These are phyloP conservation scores for Graphilbum fragrans DNA, from an alignment of 2,329 filamentous ascomycete species.

Conservation along the genomic window DNA sequence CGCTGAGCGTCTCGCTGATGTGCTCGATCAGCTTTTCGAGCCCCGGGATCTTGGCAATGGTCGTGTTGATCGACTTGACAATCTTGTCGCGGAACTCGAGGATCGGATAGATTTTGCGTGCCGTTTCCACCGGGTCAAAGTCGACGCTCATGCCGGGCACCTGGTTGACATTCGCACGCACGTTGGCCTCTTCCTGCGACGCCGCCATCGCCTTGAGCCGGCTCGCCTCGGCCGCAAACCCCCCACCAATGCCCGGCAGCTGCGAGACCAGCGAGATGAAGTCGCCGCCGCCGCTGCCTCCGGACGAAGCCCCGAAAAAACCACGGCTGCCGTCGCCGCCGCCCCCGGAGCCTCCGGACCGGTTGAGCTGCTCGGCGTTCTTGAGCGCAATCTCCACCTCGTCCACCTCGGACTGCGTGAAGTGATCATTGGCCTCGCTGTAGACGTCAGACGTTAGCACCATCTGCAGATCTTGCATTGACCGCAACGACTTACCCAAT, in stretches of 20 bases:
- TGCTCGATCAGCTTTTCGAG: slow-evolving; percentile 84
- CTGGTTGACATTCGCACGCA: slow-evolving; percentile 35
- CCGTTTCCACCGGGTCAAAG: slow-evolving; percentile 68
- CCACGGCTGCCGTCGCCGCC: slow-evolving; percentile 18
- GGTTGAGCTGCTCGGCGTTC: slow-evolving; percentile 45
- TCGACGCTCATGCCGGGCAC: slow-evolving; percentile 63
- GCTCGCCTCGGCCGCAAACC: slow-evolving; percentile 54
- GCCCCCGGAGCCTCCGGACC: too few relatives aligned
- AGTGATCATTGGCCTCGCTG: slow-evolving; percentile 65
- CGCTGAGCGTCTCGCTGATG: slow-evolving; percentile 82
- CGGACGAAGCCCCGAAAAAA: slow-evolving; percentile 22
- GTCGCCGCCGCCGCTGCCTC: slow-evolving; percentile 28
- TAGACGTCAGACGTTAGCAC: background rate
- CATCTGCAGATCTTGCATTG: background rate
- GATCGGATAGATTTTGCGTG: slow-evolving; percentile 84
- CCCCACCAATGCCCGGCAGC: slow-evolving; percentile 57
- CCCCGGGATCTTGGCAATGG: slow-evolving; percentile 85
- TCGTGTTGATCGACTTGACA: slow-evolving; percentile 71
- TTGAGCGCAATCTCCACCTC: slow-evolving; percentile 66
- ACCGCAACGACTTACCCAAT: slow-evolving; percentile 22
- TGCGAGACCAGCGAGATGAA: slow-evolving; percentile 65
- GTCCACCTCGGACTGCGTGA: slow-evolving; percentile 74
- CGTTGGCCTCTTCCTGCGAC: slow-evolving; percentile 50
- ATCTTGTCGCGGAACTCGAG: slow-evolving; percentile 89
- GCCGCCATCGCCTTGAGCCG: slow-evolving; percentile 48